These are phyloP conservation scores for Bonia amplexicaulis DNA, from an alignment of 176 grass and related monocot species.

Conservation along the genomic window DNA sequence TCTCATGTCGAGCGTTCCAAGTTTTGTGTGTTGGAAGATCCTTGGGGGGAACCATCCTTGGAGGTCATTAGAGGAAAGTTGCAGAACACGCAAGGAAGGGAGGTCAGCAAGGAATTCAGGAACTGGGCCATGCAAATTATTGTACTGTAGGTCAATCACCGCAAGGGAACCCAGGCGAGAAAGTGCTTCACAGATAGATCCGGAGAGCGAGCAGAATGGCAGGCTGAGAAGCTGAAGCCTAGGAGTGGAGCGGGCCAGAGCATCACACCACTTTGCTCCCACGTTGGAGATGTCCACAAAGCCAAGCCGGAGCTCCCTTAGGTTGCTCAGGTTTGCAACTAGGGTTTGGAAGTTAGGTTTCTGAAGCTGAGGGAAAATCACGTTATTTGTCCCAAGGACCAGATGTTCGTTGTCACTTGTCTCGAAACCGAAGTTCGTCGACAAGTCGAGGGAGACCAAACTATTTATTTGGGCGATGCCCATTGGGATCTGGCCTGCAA, in stretches of 20 bases:
- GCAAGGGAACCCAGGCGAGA: not conserved
- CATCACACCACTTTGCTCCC: constrained; percentile 34
- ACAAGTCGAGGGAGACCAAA: not conserved
- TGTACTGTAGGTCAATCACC: constrained; percentile 27
- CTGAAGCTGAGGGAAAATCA: too few relatives aligned
- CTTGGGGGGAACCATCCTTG: constrained; percentile 5
- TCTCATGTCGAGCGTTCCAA: not conserved
- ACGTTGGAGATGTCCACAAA: constrained; percentile 32
- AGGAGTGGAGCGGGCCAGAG: constrained; percentile 7
- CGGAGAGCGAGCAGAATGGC: not conserved
- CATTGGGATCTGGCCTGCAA: not conserved
- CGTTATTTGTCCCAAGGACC: too few relatives aligned
- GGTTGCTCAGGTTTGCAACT: constrained; percentile 6
- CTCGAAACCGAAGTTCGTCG: not conserved
- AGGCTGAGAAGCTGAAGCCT: constrained; percentile 37
- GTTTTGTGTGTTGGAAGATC: constrained; percentile 31
- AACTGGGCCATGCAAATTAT: constrained; percentile 19
- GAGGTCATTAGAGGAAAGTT: constrained; percentile 23
- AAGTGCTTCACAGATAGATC: constrained; percentile 1
- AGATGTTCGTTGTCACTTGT: too few relatives aligned
- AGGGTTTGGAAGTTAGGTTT: too few relatives aligned
- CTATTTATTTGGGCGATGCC: not conserved
- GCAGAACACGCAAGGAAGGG: constrained; percentile 30
- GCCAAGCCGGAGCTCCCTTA: constrained; percentile 36
- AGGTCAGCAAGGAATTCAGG: constrained; percentile 31